These are phyloP conservation scores for Penicillium sp. DNA, from an alignment of 2,329 filamentous ascomycete genomes.

Conservation along the genomic window DNA sequence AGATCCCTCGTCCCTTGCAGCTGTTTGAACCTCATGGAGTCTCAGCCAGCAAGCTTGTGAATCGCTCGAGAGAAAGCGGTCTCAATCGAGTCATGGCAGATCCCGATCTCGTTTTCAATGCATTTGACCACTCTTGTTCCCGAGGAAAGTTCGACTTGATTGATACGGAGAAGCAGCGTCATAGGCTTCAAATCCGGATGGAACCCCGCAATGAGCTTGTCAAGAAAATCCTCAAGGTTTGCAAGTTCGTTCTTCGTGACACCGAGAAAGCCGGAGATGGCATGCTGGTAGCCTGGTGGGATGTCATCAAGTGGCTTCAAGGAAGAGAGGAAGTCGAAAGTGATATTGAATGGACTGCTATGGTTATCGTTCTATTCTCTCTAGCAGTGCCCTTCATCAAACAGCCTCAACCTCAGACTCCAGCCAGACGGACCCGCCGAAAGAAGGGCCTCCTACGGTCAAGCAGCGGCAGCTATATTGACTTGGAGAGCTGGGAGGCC, in stretches of 20 bases:
- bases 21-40: slow-evolving; percentile 64
- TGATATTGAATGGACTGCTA: slow-evolving; percentile 70
- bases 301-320: slow-evolving; percentile 70
- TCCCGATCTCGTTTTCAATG: slow-evolving; percentile 49
- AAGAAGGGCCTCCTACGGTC: slow-evolving; percentile 52
- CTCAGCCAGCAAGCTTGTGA: slow-evolving; percentile 57
- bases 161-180: slow-evolving; percentile 63
- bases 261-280: slow-evolving; percentile 60
- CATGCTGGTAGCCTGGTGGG: slow-evolving; percentile 72
- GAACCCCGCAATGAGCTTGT: slow-evolving; percentile 68
- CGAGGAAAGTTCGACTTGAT: slow-evolving; percentile 68
- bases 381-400: slow-evolving; percentile 64
- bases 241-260: slow-evolving; percentile 66
- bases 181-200: slow-evolving; percentile 70
- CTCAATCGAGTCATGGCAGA: slow-evolving; percentile 51
- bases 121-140: slow-evolving; percentile 61
- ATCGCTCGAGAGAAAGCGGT: slow-evolving; percentile 58
- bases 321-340: slow-evolving; percentile 51
- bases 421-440: slow-evolving; percentile 44
- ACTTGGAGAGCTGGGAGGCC: slow-evolving; percentile 52
- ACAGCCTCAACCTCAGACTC: slow-evolving; percentile 36
- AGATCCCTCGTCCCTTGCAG: slow-evolving; percentile 61
- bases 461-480: slow-evolving; percentile 53
- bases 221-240: slow-evolving; percentile 62
- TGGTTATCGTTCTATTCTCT: slow-evolving; percentile 66